phyloP scores from a whole-genome alignment of 768 basidiomycete genomes.

The Hysterangium stoloniferum region DNA sequence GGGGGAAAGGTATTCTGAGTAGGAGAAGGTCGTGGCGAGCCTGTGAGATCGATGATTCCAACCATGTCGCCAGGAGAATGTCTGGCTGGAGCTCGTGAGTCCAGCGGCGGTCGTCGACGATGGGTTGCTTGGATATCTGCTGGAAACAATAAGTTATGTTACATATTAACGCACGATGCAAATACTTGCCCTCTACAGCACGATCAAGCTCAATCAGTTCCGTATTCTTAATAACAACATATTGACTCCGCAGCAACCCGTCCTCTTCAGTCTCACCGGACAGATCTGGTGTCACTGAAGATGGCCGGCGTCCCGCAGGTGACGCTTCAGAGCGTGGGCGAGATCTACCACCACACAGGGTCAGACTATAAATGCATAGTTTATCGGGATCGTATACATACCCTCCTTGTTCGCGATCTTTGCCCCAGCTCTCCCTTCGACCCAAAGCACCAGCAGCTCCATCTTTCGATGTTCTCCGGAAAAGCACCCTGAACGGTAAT shows the following conservation, averaged over 20 bases:
- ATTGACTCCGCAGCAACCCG: conserved; percentile 73
- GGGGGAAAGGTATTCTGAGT: conserved; percentile 62
- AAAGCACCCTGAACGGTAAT: too few species aligned
- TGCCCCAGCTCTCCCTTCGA: conserved; percentile 9
- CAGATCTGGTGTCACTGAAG: conserved; percentile 34
- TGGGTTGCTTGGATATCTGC: conserved; percentile 60
- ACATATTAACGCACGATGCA: background rate
- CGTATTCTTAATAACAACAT: conserved; percentile 88
- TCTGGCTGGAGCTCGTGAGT: conserved; percentile 39
- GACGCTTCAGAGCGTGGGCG: background rate
- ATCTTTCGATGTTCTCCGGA: background rate
- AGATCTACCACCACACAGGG: background rate
- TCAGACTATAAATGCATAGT: too few species aligned
- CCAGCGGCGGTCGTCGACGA: conserved; percentile 45
- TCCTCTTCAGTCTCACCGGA: conserved; percentile 84
- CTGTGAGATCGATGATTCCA: conserved; percentile 27
- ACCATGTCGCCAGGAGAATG: conserved; percentile 36
- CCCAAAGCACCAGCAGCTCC: background rate
- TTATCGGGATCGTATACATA: background rate
- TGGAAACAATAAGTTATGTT: background rate
- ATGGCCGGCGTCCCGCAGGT: background rate
- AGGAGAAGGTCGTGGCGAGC: conserved; percentile 19
- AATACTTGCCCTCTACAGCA: conserved; percentile 73
- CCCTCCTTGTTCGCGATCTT: background rate
- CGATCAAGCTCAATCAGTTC: conserved; percentile 88